These are phyloP conservation scores for Septoria linicola DNA, from an alignment of 2,329 filamentous ascomycete species.

Conservation along the genomic window DNA sequence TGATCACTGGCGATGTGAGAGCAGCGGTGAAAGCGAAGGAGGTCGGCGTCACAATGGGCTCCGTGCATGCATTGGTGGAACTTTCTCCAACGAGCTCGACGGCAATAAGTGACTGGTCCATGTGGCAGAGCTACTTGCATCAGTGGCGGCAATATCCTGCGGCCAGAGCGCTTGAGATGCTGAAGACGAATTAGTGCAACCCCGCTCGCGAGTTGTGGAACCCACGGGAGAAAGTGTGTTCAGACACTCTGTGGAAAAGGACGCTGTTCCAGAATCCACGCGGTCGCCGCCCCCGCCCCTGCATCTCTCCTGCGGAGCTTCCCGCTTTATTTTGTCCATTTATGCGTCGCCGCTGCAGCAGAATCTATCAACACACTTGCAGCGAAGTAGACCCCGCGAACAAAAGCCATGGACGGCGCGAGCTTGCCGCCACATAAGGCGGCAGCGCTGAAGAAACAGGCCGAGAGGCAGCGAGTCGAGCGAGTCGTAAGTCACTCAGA, in stretches of 20 bases:
- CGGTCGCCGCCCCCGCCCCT: too few species aligned
- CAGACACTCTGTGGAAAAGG: too few species aligned
- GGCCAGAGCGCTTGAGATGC: neutral
- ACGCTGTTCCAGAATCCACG: too few species aligned
- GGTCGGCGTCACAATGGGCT: neutral
- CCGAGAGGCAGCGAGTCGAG: neutral
- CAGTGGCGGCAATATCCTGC: neutral
- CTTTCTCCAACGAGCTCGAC: neutral
- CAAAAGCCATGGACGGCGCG: too few species aligned
- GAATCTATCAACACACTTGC: too few species aligned
- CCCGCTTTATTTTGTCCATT: too few species aligned
- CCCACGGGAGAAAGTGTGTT: too few species aligned
- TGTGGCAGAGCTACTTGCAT: neutral
- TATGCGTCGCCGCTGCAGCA: too few species aligned
- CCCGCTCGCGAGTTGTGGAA: too few species aligned
- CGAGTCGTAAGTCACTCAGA: neutral
- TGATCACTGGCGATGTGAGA: neutral
- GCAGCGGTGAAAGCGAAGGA: neutral
- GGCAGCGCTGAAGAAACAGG: neutral
- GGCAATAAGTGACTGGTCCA: slow-evolving; percentile 1
- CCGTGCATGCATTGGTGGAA: neutral
- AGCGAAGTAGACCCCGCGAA: too few species aligned
- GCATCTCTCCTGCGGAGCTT: too few species aligned
- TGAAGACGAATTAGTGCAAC: too few species aligned
- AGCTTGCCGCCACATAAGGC: neutral